These are phyloP conservation scores for Nematodospora anomalae DNA, from an alignment of 1,139 yeast species.

Conservation along the genomic window DNA sequence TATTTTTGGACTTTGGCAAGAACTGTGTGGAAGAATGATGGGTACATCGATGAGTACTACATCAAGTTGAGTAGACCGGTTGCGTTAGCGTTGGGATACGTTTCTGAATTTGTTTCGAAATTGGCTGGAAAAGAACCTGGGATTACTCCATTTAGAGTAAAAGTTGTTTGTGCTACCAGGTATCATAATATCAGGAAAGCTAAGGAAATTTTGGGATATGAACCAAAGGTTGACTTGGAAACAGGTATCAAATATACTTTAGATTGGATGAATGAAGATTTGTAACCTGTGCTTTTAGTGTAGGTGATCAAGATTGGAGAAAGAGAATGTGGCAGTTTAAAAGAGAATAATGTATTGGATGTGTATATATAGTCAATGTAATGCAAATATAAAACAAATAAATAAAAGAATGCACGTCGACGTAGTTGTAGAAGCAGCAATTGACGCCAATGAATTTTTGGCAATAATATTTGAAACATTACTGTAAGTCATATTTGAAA, in stretches of 20 bases:
- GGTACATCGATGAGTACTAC: conserved; percentile 68
- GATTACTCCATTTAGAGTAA: conserved; percentile 93
- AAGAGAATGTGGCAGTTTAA: not conserved
- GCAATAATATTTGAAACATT: not conserved
- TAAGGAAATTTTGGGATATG: conserved; percentile 70
- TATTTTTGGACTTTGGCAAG: conserved; percentile 98
- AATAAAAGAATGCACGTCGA: conserved; percentile 2
- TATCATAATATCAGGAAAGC: conserved; percentile 93
- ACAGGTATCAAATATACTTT: conserved; percentile 80
- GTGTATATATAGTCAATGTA: conserved; percentile 2
- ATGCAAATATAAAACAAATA: conserved; percentile 4
- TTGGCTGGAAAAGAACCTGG: conserved; percentile 83
- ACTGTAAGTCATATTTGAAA: not conserved
- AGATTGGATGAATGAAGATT: conserved; percentile 83
- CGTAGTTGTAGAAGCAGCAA: not conserved
- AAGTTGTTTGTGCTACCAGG: conserved; percentile 90
- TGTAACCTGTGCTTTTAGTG: too few species aligned
- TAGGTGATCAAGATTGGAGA: not conserved
- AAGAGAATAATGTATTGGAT: not conserved
- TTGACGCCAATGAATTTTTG: not conserved
- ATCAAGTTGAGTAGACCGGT: conserved; percentile 70
- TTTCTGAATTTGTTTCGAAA: conserved; percentile 71
- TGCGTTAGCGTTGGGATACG: conserved; percentile 78
- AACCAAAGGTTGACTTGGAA: conserved; percentile 78
- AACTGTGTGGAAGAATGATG: conserved; percentile 96